Base-by-base conservation (phyloP, 148 eudicot species). In the Camellia lanceoleosa region DNA sequence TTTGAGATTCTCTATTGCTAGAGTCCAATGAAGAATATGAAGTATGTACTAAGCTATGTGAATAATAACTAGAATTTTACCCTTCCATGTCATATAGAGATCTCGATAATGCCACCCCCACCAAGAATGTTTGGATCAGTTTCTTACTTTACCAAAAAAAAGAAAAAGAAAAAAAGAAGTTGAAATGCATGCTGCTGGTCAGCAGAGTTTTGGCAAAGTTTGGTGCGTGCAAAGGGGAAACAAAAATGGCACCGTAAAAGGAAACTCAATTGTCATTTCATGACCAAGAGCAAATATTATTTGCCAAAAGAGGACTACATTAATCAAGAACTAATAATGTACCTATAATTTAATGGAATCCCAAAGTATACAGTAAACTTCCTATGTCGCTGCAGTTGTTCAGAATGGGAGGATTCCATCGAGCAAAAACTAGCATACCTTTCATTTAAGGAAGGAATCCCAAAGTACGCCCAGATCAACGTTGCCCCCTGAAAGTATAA, bases 401-500 rank as follows among this genome's bases (percentile, higher is more conserved):
- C 74, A 55, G 5, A 47, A 41, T 9, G 42, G 59, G 59, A 11
- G n/a, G 43, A 72, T 42, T 54, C 2, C 3, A 72, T 7, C 0
- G 6, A 30, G 56, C 61, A 42, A 23, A 58, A 52, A 49, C 46
- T 52, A 47, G 14, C 13, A 55, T 44, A 78, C 71, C 41, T 66
- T 77, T 82, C 84, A 82, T 69, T 83, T 89, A 20, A 58, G 63
- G n/a, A 93, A 80, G 71, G 89, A 84, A 63, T 88, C 83, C 98
- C 98, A 96, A 42, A 96, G 92, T 72, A 89, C 91, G 70, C 90
- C 89, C 68, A 96, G 81, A 86, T 96, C 99, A 64, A 96, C 86
- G 80, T 96, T 96, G 47, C 99, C 99, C 44, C 99, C 99, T 1
- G 99, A 93, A 60, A 96, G 80, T 68, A 96, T 69, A 20, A 96